phyloP scores from a whole-genome alignment of 106 monocot species.

The Dendrobium officinale region DNA sequence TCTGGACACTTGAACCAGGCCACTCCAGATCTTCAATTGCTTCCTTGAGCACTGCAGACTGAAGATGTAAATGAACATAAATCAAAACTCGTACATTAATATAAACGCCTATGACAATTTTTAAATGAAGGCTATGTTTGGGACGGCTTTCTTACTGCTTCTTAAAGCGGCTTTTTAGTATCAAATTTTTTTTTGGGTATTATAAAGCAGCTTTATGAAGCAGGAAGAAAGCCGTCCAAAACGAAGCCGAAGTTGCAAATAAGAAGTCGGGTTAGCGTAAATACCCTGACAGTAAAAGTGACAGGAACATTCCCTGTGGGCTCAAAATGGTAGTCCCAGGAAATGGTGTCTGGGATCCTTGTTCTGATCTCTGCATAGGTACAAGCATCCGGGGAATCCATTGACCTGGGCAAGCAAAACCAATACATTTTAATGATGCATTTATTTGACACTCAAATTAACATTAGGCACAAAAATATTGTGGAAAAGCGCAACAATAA shows the following conservation, averaged over 20 bases:
- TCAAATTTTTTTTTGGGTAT: too few relatives aligned
- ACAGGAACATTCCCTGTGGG: constrained; percentile 45
- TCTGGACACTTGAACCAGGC: constrained; percentile 87
- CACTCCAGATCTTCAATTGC: constrained; percentile 97
- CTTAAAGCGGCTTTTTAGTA: too few relatives aligned
- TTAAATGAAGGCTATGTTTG: neutral
- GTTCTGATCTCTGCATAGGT: constrained; percentile 95
- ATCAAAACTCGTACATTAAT: neutral
- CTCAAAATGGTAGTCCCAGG: constrained; percentile 92
- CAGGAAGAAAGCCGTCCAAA: too few relatives aligned
- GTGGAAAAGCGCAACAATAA: too few relatives aligned
- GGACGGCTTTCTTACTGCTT: too few relatives aligned
- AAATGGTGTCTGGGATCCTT: constrained; percentile 85
- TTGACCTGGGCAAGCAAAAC: constrained; percentile 58
- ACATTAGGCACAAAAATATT: too few relatives aligned
- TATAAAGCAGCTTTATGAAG: too few relatives aligned
- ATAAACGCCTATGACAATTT: neutral
- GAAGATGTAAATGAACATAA: neutral
- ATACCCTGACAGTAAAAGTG: constrained; percentile 84
- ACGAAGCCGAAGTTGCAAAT: neutral
- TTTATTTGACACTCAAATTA: neutral
- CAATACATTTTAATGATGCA: constrained; percentile 16
- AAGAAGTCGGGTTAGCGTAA: neutral
- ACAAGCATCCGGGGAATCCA: constrained; percentile 75
- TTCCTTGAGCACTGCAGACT: constrained; percentile 91